A percentile compares a stretch with the other conserved stretches of the same genome.
Conservation (phyloP, 2,329 filamentous ascomycete species). For the Cercospora beticola region DNA sequence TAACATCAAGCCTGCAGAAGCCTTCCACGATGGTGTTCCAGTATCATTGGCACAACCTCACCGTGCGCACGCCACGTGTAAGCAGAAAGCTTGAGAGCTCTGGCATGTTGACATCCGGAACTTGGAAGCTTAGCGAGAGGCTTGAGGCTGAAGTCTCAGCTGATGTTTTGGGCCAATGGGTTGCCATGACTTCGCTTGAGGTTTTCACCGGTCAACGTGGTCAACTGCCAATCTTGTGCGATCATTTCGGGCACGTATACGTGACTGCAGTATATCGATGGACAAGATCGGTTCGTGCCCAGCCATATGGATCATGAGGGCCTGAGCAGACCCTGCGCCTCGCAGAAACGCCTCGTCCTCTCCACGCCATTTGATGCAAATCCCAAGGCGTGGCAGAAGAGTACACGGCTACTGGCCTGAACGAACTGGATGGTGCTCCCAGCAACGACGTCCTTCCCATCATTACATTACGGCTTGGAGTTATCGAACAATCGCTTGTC, state of each 20-base stretch:
- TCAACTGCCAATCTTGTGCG: background rate
- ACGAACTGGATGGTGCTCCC: too few relatives aligned
- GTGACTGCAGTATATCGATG: background rate
- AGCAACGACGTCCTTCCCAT: too few relatives aligned
- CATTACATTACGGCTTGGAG: too few relatives aligned
- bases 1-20: background rate
- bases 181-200: background rate
- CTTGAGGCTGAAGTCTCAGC: background rate
- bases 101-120: background rate
- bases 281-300: background rate
- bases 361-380: too few relatives aligned
- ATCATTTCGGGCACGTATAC: background rate
- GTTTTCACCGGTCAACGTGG: background rate
- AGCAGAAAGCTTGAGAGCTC: background rate
- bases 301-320: background rate
- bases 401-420: too few relatives aligned
- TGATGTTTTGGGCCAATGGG: background rate
- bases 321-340: background rate
- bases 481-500: too few relatives aligned
- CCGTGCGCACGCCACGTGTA: background rate
- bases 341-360: background rate
- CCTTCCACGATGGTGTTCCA: background rate
- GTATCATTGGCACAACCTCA: background rate
- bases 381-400: too few relatives aligned
- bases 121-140: background rate